Conservation (phyloP, 495 filamentous ascomycete species). For the Penicillium parvum region DNA sequence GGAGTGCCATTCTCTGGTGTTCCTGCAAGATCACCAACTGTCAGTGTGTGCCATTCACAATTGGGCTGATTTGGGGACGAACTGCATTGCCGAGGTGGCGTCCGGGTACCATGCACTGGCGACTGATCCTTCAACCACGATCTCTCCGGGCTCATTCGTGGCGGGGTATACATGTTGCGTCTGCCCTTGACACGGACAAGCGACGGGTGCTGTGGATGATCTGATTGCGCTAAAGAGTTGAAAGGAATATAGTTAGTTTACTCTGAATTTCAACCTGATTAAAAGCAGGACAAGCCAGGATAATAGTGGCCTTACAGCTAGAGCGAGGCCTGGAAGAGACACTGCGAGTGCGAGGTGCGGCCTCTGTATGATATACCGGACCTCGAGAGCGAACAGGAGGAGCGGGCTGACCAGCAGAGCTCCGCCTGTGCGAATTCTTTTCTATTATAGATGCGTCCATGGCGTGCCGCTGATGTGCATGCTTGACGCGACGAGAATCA, state of each 20-base stretch:
- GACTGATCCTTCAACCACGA: constrained; percentile 38
- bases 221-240: constrained; percentile 14
- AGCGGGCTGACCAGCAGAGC: constrained; percentile 22
- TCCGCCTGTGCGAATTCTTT: constrained; percentile 25
- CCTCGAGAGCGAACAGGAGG: constrained; percentile 9
- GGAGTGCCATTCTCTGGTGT: constrained; percentile 27
- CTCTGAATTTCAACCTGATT: background rate
- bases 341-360: constrained; percentile 15
- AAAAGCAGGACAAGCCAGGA: background rate
- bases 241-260: background rate
- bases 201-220: constrained; percentile 32
- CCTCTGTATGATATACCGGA: constrained; percentile 27
- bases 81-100: constrained; percentile 21
- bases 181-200: constrained; percentile 37
- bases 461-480: constrained; percentile 22
- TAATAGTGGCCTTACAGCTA: constrained; percentile 21
- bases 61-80: background rate
- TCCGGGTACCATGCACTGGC: constrained; percentile 16
- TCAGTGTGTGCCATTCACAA: background rate
- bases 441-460: constrained; percentile 29
- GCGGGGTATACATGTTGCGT: constrained; percentile 37
- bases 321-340: constrained; percentile 18
- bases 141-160: constrained; percentile 24
- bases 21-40: constrained; percentile 6
- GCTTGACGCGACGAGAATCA: constrained; percentile 29